A percentile compares a stretch with the other conserved stretches of the same genome.
Conservation (phyloP, 2,329 filamentous ascomycete species). For the Chaetomium sp. region DNA sequence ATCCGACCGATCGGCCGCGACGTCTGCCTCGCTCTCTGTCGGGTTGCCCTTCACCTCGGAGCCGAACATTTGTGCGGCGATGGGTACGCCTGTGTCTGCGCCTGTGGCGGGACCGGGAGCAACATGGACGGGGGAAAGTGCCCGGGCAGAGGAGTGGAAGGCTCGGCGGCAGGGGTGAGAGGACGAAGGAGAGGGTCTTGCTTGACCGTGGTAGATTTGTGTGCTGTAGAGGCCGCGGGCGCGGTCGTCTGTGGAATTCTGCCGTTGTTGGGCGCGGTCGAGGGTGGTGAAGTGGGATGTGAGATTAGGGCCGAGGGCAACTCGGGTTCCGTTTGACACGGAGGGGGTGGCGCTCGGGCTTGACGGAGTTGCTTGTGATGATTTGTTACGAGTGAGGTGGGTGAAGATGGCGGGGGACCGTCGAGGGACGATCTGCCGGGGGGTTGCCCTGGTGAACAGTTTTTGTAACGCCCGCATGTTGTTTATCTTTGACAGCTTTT, state of each 20-base stretch:
- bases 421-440: conserved; percentile 1
- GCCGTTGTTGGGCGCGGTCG: background rate
- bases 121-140: background rate
- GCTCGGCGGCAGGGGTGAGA: background rate
- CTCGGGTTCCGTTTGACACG: background rate
- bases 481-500: no score
- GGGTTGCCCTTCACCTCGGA: conserved; percentile 22
- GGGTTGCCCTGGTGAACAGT: conserved; percentile 2
- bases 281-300: background rate
- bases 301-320: background rate
- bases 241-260: conserved; percentile 1
- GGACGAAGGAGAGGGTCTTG: background rate
- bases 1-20: conserved; percentile 22
- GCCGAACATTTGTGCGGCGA: conserved; percentile 14
- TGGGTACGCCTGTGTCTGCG: conserved; percentile 6
- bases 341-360: background rate
- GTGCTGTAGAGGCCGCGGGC: conserved; percentile 12
- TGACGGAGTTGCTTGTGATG: background rate
- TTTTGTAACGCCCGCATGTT: conserved; percentile 3
- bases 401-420: conserved; percentile 1
- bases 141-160: background rate
- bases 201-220: conserved; percentile 16
- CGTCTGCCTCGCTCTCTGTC: conserved; percentile 23
- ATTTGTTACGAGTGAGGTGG: background rate
- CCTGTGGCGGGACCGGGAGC: background rate